phyloP scores from a whole-genome alignment of 75 land plant species.

The Azolla pinnata region DNA sequence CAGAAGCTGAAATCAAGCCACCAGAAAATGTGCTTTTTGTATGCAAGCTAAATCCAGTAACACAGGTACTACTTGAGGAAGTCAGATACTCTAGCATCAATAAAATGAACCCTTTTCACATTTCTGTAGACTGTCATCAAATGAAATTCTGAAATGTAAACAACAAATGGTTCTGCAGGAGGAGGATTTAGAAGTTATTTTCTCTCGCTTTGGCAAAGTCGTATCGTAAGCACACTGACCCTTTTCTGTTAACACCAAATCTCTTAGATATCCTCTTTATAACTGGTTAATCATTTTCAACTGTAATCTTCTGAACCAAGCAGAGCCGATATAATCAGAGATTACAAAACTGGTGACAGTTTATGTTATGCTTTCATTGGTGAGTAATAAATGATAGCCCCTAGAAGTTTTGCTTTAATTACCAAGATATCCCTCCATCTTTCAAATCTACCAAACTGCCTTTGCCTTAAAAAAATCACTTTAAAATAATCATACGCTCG shows the following conservation, averaged over 20 bases:
- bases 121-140: too few species aligned
- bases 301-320: not conserved
- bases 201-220: constrained; percentile 87
- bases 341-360: constrained; percentile 93
- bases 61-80: constrained; percentile 43
- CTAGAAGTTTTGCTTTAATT: too few species aligned
- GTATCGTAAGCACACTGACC: constrained; percentile 59
- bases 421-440: too few species aligned
- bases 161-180: too few species aligned
- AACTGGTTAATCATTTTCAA: not conserved
- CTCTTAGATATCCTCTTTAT: not conserved
- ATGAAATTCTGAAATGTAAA: too few species aligned
- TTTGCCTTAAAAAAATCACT: too few species aligned
- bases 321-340: constrained; percentile 95
- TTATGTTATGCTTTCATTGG: constrained; percentile 97
- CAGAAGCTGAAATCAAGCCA: constrained; percentile 92
- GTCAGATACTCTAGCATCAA: too few species aligned
- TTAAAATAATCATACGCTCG: too few species aligned
- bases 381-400: constrained; percentile 24
- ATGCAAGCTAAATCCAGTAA: constrained; percentile 92
- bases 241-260: not conserved
- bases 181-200: constrained; percentile 86
- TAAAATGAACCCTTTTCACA: too few species aligned
- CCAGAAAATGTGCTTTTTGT: constrained; percentile 97
- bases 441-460: too few species aligned